Evolutionary conservation across 768 basidiomycete genomes (phyloP).

Genomic region (Mycena belliarum): DNA sequence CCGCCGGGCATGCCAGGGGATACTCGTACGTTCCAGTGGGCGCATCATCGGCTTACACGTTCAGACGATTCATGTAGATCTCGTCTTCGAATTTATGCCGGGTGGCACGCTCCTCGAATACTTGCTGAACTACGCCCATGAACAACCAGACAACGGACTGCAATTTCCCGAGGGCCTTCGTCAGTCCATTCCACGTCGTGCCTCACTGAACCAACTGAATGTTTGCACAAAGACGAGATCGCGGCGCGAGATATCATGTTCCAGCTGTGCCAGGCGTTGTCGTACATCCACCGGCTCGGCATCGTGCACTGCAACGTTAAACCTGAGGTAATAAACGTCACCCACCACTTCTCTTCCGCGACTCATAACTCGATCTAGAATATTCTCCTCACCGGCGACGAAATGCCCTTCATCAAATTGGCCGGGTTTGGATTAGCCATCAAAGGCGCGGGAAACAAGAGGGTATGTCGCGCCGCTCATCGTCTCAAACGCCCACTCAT

Average conservation of each 20-base stretch:
- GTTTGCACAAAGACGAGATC: not conserved
- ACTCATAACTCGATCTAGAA: not conserved
- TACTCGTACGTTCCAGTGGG: not conserved
- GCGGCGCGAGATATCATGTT: constrained; percentile 9
- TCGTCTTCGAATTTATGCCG: not conserved
- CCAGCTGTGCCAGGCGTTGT: constrained; percentile 11
- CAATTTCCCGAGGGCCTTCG: not conserved
- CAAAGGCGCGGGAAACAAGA: not conserved
- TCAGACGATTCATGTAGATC: not conserved
- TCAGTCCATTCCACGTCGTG: not conserved
- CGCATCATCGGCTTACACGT: no score
- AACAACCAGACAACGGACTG: not conserved
- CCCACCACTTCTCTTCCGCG: not conserved
- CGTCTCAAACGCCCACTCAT: not conserved
- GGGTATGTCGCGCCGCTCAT: not conserved
- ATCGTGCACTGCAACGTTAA: constrained; percentile 13
- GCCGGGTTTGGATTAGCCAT: constrained; percentile 6
- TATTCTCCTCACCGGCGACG: constrained; percentile 1
- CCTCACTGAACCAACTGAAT: not conserved
- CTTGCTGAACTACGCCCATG: not conserved
- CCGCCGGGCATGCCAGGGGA: no score
- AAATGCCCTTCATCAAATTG: constrained; percentile 8
- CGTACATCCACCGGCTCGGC: constrained; percentile 4
- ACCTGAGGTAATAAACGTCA: not conserved
- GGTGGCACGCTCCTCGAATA: not conserved